Conservation (phyloP, 768 basidiomycete genomes). For the Podaxis mareebaensis region DNA sequence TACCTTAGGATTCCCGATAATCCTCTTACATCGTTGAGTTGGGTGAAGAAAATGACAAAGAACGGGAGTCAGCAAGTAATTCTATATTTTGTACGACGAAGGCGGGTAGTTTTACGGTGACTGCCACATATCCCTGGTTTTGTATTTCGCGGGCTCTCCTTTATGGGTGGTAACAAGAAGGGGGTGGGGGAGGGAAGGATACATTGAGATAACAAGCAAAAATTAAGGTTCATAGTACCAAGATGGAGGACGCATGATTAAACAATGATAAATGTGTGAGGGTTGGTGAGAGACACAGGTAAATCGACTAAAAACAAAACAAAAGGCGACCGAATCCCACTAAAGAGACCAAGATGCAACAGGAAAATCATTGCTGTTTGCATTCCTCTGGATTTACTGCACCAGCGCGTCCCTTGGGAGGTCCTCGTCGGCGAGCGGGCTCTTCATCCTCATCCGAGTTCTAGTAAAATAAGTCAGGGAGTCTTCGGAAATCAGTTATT, state of each 20-base stretch:
- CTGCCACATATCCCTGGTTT: background rate
- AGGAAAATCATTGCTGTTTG: slow-evolving; percentile 72
- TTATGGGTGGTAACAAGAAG: background rate
- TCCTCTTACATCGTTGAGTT: too few relatives aligned
- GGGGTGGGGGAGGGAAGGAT: background rate
- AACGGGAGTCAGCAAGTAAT: too few relatives aligned
- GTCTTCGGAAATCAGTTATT: background rate
- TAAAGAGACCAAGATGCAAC: background rate
- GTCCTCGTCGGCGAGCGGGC: slow-evolving; percentile 57
- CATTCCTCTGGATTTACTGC: slow-evolving; percentile 83
- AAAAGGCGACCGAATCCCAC: background rate
- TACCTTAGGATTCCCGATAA: too few relatives aligned
- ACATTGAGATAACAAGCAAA: background rate
- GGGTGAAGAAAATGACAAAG: too few relatives aligned
- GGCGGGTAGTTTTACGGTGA: too few relatives aligned
- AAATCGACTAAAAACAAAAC: background rate
- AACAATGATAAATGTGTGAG: slow-evolving; percentile 6
- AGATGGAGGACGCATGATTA: background rate
- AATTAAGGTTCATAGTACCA: background rate
- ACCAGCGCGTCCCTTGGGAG: slow-evolving; percentile 55
- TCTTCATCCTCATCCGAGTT: slow-evolving; percentile 68
- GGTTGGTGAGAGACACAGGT: background rate
- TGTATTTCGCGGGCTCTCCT: background rate
- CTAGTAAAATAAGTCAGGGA: slow-evolving; percentile 32
- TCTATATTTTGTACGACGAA: too few relatives aligned